Percentiles rank a stretch among this genome's conserved stretches.
Conservation (phyloP, 495 filamentous ascomycete genomes). For the Aspergillus indologenus region DNA sequence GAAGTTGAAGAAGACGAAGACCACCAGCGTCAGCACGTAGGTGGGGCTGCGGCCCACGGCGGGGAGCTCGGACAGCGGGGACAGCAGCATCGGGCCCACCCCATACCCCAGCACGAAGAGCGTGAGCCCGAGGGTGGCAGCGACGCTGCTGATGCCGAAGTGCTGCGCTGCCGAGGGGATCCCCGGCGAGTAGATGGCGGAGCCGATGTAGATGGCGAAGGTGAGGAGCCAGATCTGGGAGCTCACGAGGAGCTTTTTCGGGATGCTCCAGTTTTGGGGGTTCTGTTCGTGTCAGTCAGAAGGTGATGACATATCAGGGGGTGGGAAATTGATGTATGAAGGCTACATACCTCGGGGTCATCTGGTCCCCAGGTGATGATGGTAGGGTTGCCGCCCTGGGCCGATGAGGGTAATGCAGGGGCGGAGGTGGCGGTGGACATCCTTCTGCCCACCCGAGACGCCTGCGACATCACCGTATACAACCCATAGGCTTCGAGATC, state of each 20-base stretch:
- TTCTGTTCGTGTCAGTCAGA: too few relatives aligned
- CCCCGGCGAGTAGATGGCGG: neutral
- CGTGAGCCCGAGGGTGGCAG: neutral
- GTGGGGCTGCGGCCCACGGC: constrained; percentile 44
- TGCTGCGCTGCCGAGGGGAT: neutral
- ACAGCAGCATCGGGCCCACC: constrained; percentile 41
- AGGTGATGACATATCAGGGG: too few relatives aligned
- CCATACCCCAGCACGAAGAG: constrained; percentile 11
- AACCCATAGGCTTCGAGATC: too few relatives aligned
- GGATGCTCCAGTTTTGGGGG: constrained; percentile 7
- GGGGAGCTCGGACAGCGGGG: constrained; percentile 46
- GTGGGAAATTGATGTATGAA: too few relatives aligned
- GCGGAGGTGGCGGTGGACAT: too few relatives aligned
- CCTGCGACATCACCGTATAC: too few relatives aligned
- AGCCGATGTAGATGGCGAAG: constrained; percentile 2
- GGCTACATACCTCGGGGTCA: too few relatives aligned
- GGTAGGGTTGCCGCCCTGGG: too few relatives aligned
- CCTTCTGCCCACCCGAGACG: too few relatives aligned
- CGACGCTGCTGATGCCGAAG: constrained; percentile 3
- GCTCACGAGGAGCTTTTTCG: constrained; percentile 3
- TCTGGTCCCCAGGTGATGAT: too few relatives aligned
- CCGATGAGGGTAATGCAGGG: too few relatives aligned
- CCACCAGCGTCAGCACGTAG: constrained; percentile 42
- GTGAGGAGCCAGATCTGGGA: constrained; percentile 8
- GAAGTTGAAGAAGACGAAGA: constrained; percentile 45